A percentile compares a stretch with the other conserved stretches of the same genome.
These are phyloP conservation scores for Roridomyces roridus DNA, from an alignment of 768 basidiomycete species.

Conservation along the genomic window DNA sequence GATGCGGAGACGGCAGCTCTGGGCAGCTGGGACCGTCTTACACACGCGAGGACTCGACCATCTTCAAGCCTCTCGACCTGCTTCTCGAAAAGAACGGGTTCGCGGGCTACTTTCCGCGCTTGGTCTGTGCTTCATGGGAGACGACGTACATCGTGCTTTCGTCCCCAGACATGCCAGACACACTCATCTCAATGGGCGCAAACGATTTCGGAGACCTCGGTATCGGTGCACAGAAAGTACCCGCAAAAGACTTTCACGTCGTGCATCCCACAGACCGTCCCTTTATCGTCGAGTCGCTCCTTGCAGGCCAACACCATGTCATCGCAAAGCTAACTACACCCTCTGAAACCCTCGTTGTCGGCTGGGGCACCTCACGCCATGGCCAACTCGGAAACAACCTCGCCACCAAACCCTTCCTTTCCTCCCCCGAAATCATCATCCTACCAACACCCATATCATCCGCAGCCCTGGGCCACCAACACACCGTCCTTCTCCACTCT, in stretches of 20 bases:
- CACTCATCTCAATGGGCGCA: constrained; percentile 80
- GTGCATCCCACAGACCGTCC: constrained; percentile 40
- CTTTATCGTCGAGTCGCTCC: constrained; percentile 49
- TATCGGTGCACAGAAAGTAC: constrained; percentile 39
- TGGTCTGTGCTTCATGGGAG: constrained; percentile 81
- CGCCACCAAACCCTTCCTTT: constrained; percentile 31
- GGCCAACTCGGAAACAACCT: constrained; percentile 83
- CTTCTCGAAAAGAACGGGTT: constrained; percentile 41
- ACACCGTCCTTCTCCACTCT: constrained; percentile 60
- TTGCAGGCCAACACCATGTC: constrained; percentile 77
- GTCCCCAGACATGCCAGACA: constrained; percentile 45
- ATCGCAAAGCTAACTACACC: constrained; percentile 49
- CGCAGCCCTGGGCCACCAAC: constrained; percentile 48
- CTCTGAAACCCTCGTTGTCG: constrained; percentile 47
- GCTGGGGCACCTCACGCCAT: constrained; percentile 88
- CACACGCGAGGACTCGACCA: constrained; percentile 24
- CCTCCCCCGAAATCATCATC: constrained; percentile 43
- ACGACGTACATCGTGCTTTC: constrained; percentile 77
- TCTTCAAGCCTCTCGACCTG: constrained; percentile 58
- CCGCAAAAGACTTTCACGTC: constrained; percentile 39
- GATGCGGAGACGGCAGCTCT: constrained; percentile 69
- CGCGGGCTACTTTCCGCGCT: constrained; percentile 48
- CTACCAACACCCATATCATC: constrained; percentile 34
- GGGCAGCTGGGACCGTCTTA: constrained; percentile 74
- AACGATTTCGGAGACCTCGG: constrained; percentile 89